Evolutionary conservation across 805 yeast genomes (phyloP).

Genomic region (Nakazawaea holstii): DNA sequence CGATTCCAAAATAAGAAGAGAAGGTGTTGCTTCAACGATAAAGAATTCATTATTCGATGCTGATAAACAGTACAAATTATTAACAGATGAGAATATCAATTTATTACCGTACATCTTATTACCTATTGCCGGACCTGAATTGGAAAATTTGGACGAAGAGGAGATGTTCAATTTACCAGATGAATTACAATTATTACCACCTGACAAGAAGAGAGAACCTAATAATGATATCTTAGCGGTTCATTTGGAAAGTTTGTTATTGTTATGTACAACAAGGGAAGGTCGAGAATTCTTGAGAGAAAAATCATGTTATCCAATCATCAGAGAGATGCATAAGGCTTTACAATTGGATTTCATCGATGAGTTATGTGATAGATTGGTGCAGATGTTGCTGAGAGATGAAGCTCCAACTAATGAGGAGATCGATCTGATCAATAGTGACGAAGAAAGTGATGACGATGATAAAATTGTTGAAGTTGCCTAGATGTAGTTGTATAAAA

Average conservation of each 20-base stretch:
- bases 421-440: slow-evolving; percentile 40
- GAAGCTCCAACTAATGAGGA: slow-evolving; percentile 49
- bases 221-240: slow-evolving; percentile 55
- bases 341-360: slow-evolving; percentile 35
- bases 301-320: slow-evolving; percentile 79
- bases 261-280: slow-evolving; percentile 69
- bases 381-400: slow-evolving; percentile 89
- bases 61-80: slow-evolving; percentile 53
- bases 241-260: slow-evolving; percentile 74
- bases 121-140: slow-evolving; percentile 74
- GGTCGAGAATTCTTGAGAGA: slow-evolving; percentile 74
- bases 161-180: slow-evolving; percentile 87
- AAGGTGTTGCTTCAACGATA: slow-evolving; percentile 89
- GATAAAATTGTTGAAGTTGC: slow-evolving; percentile 50
- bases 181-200: slow-evolving; percentile 73
- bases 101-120: slow-evolving; percentile 75
- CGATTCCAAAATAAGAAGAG: slow-evolving; percentile 75
- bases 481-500: slow-evolving; percentile 16
- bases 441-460: slow-evolving; percentile 43
- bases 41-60: slow-evolving; percentile 85
- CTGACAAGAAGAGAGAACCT: slow-evolving; percentile 75
- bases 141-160: slow-evolving; percentile 68
- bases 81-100: slow-evolving; percentile 60
- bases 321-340: slow-evolving; percentile 79
- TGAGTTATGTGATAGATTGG: slow-evolving; percentile 78